These are phyloP conservation scores for Vaccinium corymbosum DNA, from an alignment of 148 eudicot genomes.

Conservation along the genomic window DNA sequence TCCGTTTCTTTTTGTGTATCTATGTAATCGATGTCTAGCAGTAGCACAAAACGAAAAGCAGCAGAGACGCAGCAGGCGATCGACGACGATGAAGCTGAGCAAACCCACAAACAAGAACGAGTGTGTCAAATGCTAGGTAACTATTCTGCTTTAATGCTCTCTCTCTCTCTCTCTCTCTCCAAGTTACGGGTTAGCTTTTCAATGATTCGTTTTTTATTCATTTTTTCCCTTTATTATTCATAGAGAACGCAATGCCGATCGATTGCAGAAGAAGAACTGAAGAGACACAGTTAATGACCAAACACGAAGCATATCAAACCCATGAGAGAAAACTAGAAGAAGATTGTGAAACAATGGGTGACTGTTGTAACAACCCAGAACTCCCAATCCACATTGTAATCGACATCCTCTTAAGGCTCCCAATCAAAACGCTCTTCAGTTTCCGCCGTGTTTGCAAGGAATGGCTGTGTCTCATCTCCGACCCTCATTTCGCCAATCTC, in stretches of 20 bases:
- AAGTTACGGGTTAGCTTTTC: no score
- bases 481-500: not conserved
- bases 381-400: not conserved
- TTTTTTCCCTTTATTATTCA: no score
- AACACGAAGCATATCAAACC: not conserved
- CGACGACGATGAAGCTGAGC: no score
- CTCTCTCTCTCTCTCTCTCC: no score
- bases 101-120: no score
- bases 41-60: no score
- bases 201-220: no score
- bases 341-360: not conserved
- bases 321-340: not conserved
- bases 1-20: no score
- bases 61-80: no score
- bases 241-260: not conserved
- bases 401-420: constrained; percentile 4
- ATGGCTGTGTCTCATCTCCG: not conserved
- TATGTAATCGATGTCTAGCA: no score
- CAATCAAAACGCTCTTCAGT: not conserved
- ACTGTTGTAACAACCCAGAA: not conserved
- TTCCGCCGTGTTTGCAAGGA: not conserved
- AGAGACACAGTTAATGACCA: not conserved
- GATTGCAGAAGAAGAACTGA: not conserved
- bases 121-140: no score
- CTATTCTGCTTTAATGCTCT: no score